phyloP scores from a whole-genome alignment of 495 filamentous ascomycete species.

The Penicillium paxilli region DNA sequence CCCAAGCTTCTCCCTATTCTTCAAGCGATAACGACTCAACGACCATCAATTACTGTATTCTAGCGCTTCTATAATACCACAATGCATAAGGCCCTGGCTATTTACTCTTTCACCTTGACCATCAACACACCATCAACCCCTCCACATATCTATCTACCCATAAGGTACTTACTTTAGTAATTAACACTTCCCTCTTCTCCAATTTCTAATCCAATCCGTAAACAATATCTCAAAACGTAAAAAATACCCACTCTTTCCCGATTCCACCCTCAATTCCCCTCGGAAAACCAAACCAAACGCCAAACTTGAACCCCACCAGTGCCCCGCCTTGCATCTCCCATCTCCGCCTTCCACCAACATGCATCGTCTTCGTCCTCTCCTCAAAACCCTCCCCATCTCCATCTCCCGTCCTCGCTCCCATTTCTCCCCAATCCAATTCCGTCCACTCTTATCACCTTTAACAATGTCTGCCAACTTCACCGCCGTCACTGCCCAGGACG shows the following conservation, averaged over 20 bases:
- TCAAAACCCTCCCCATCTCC: slow-evolving; percentile 21
- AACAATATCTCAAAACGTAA: background rate
- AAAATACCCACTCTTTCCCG: background rate
- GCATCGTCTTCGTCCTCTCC: slow-evolving; percentile 23
- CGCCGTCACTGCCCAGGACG: slow-evolving; percentile 42
- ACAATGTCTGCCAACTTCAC: slow-evolving; percentile 41
- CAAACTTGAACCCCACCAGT: slow-evolving; percentile 4
- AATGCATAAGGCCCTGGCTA: too few relatives aligned
- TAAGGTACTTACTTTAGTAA: too few relatives aligned
- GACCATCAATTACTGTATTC: too few relatives aligned
- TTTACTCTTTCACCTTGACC: too few relatives aligned
- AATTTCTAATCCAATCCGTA: background rate
- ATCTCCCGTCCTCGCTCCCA: background rate
- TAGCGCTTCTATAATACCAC: too few relatives aligned
- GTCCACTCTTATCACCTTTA: background rate
- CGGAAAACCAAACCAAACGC: slow-evolving; percentile 23
- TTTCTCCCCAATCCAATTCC: slow-evolving; percentile 4
- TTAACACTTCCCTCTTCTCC: too few relatives aligned
- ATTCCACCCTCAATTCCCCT: slow-evolving; percentile 15
- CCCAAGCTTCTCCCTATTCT: too few relatives aligned
- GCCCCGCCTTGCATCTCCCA: slow-evolving; percentile 7
- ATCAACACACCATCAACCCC: too few relatives aligned
- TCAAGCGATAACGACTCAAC: too few relatives aligned
- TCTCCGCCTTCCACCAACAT: slow-evolving; percentile 2
- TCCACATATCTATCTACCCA: too few relatives aligned